Percentiles rank a stretch among this genome's conserved stretches.
Conservation (phyloP, 108 stramenopile species). For the Cyclotella distinguenda region DNA sequence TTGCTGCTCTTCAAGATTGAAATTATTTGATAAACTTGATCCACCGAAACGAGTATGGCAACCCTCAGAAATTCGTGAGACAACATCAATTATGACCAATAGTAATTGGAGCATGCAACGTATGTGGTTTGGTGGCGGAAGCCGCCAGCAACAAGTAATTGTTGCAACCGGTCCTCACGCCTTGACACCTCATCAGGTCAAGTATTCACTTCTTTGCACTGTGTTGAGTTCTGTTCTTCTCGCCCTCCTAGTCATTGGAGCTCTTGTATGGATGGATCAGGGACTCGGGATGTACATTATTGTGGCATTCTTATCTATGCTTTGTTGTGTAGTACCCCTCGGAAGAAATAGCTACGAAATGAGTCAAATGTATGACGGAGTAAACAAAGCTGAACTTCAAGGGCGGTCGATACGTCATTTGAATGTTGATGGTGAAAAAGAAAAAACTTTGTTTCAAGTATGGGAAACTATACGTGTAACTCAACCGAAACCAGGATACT, state of each 20-base stretch:
- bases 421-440: conserved; percentile 23
- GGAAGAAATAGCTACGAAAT: conserved; percentile 12
- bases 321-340: conserved; percentile 35
- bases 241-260: conserved; percentile 23
- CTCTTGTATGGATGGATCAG: conserved; percentile 49
- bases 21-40: conserved; percentile 32
- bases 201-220: conserved; percentile 25
- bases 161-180: conserved; percentile 32
- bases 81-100: conserved; percentile 57
- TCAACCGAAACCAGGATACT: conserved; percentile 48
- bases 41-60: conserved; percentile 47
- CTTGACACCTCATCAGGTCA: conserved; percentile 28
- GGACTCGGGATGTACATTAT: conserved; percentile 29
- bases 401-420: conserved; percentile 20
- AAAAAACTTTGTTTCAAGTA: conserved; percentile 40
- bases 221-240: conserved; percentile 14
- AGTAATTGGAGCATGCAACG: conserved; percentile 52
- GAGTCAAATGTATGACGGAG: conserved; percentile 24
- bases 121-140: conserved; percentile 33
- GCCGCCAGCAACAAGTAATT: conserved; percentile 7
- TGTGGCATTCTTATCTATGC: conserved; percentile 27
- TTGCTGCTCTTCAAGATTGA: background rate
- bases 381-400: conserved; percentile 1
- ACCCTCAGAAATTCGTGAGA: conserved; percentile 53
- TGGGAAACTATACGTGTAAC: conserved; percentile 50